Evolutionary conservation across 2,329 filamentous ascomycete genomes (phyloP), one percentile per base, ranked within the genome.

Genomic region (Monilinia aucupariae): DNA sequence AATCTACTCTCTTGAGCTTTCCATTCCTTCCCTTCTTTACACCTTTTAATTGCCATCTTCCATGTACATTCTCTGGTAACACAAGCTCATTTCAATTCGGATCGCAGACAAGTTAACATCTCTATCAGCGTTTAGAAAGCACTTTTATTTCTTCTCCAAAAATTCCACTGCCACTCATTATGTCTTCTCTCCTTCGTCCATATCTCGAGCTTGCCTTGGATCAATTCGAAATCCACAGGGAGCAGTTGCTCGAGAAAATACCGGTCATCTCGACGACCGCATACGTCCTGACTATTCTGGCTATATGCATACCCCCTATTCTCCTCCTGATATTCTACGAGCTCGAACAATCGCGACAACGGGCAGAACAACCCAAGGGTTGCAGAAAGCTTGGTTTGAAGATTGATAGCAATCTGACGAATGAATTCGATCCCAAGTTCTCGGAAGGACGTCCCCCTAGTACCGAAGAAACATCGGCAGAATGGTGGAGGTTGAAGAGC

Each of bases 401-500:
- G 66, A 76, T 69, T 4, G 68, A 75, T 54, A 82, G 79, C 68
- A 84, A 86, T 67, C 74, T 86, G 4, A 69, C 74, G 34, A 84
- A 87, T 70, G 82, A 86, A 71, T 82, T 80, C 67, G 76, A 82
- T 52, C 76, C 77, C 13, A 79, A 78, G 60, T 84, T 82, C 70
- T 76, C 71, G 54, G 67, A 75, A 27, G 77, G 75, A 22, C 69
- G 72, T 54, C 69, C 70, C 12, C 69, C 75, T 5, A 69, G 66
- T 20, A 71, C 69, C 15, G 76, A 78, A 61, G 68, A 73, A 58
- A 64, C 71, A 47, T 74, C 73, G 2, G 67, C 68, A 12, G 73
- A 75, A 27, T 74, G 74, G 63, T 80, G 79, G 75, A 76, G 75
- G 43, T 77, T 88, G 54, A 87, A 91, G 74, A 89, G 88, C 62